Base-by-base conservation (phyloP, 495 filamentous ascomycete species). In the Cenococcum geophilum region DNA sequence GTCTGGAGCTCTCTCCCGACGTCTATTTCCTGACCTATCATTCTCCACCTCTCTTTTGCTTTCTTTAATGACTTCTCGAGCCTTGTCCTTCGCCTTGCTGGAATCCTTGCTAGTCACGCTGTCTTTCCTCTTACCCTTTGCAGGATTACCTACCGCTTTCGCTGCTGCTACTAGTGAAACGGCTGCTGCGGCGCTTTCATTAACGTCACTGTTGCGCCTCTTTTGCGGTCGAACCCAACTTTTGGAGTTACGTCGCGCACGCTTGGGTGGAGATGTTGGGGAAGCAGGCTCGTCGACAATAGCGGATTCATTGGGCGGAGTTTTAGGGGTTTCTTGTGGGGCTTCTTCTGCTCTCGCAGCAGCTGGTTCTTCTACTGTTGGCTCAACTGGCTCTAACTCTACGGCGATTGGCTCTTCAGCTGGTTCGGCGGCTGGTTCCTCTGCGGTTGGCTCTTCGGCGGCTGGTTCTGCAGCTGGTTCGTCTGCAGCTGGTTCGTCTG, bases 121-220 rank as follows among this genome's bases (percentile, higher is more conserved):
- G 52, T 67, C 65, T 22, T 53, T 47, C 36, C 65, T 32, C 32
- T 64, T 67, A 16, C 55, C 50, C 35, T 56, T 52, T 49, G 49
- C 60, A 32, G 65, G 60, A 52, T 20, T 52, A 8, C 65, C 65
- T 11, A 47, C 53, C 1, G 62, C 22, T 52, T 60, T 67, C 10
- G 60, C 42, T 12, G 57, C 60, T n/a, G 60, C 65, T 1, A 67
- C 18, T 12, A 67, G 27, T 0, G 57, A 52, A 11, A 63, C 37
- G 3, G 32, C 57, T 18, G 47, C 49, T 66, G 59, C 27, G 27
- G 27, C 27, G 2, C 55, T 56, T 1, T 23, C 60, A 37, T 57
- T 64, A 4, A 57, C 32, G 54, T 67, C 62, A 43, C 65, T 67
- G 23, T 67, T 60, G 8, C 65, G 65, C 45, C 65, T 40, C 27